phyloP scores from a whole-genome alignment of 2,329 filamentous ascomycete genomes.

The Lasiodiplodia gonubiensis region DNA sequence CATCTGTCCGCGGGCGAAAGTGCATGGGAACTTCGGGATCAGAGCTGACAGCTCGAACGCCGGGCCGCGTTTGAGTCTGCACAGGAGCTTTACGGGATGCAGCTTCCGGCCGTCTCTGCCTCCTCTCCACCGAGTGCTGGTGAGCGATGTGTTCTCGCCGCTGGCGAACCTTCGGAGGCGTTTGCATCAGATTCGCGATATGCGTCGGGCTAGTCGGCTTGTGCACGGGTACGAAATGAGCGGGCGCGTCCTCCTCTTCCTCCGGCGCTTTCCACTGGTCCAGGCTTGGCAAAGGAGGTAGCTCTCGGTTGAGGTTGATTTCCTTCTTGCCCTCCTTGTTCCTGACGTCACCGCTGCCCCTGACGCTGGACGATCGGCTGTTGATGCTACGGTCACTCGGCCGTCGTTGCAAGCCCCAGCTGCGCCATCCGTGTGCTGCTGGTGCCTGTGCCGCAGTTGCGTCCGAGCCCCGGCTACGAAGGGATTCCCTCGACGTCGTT shows the following conservation, averaged over 20 bases:
- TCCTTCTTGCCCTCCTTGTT: conserved; percentile 39
- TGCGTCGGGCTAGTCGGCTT: conserved; percentile 28
- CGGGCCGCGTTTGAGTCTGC: not conserved
- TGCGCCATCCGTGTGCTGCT: conserved; percentile 43
- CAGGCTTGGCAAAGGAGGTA: conserved; percentile 55
- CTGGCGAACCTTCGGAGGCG: conserved; percentile 17
- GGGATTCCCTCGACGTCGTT: conserved; percentile 43
- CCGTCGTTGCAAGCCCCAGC: conserved; percentile 45
- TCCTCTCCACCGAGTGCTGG: conserved; percentile 18
- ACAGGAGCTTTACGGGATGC: not conserved
- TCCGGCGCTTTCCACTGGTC: conserved; percentile 44
- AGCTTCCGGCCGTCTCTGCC: conserved; percentile 6
- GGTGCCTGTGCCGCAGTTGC: conserved; percentile 29
- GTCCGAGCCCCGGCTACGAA: conserved; percentile 32
- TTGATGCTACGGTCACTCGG: conserved; percentile 41
- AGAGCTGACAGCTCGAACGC: not conserved
- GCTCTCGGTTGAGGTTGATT: conserved; percentile 54
- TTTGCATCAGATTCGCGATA: conserved; percentile 31
- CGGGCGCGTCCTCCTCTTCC: conserved; percentile 31
- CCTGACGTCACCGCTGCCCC: conserved; percentile 35
- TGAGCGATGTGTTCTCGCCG: conserved; percentile 20
- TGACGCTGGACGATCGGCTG: conserved; percentile 28
- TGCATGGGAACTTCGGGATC: conserved; percentile 14
- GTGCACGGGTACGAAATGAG: not conserved
- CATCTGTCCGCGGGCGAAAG: conserved; percentile 9